Conservation (phyloP, 1,139 yeast genomes). For the Pneumocystis murina region DNA sequence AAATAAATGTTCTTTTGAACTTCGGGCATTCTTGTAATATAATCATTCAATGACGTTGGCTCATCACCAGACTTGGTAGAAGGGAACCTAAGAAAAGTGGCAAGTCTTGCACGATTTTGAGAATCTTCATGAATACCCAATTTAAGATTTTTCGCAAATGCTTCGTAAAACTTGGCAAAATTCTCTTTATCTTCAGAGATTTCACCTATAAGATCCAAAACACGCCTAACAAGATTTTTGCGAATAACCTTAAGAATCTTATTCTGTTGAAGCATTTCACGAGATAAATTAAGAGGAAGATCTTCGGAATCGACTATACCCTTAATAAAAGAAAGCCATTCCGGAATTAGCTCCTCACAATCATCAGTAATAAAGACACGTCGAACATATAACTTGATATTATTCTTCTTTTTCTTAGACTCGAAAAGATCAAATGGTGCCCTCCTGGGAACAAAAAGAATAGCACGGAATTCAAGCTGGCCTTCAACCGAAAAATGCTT, state of each 20-base stretch:
- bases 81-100: constrained; percentile 93
- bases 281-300: constrained; percentile 97
- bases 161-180: constrained; percentile 95
- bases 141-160: constrained; percentile 96
- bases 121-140: constrained; percentile 98
- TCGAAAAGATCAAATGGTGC: constrained; percentile 98
- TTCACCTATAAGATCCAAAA: constrained; percentile 96
- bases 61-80: constrained; percentile 93
- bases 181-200: constrained; percentile 98
- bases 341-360: constrained; percentile 98
- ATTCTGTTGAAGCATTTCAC: constrained; percentile 99
- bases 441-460: constrained; percentile 94
- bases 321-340: constrained; percentile 92
- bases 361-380: constrained; percentile 99
- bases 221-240: constrained; percentile 97
- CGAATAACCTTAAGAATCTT: constrained; percentile 98
- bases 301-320: constrained; percentile 99
- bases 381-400: constrained; percentile 97
- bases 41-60: constrained; percentile 85
- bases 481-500: constrained; percentile 99
- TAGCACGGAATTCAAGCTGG: constrained; percentile 98
- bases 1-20: constrained; percentile 98
- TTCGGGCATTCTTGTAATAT: constrained; percentile 98
- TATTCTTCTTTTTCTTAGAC: constrained; percentile 95
- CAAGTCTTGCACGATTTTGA: constrained; percentile 89